Evolutionary conservation across 2,329 filamentous ascomycete species (phyloP).

Genomic region (Diaporthe velutina): DNA sequence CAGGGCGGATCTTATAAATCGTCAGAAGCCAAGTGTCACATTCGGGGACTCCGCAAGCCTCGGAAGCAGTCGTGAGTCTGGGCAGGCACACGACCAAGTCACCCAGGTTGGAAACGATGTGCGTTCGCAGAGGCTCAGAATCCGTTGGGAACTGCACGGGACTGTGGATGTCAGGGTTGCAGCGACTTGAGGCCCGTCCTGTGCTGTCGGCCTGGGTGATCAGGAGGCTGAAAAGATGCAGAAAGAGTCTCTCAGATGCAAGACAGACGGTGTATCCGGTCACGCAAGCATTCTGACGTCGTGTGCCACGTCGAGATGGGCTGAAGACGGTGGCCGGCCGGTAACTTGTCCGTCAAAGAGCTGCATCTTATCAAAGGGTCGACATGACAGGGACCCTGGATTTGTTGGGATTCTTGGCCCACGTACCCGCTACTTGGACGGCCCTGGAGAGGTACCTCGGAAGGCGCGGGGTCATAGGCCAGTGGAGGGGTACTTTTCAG

Average conservation of each 20-base stretch:
- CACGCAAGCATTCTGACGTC: constrained; percentile 31
- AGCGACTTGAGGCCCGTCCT: neutral
- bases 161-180: constrained; percentile 27
- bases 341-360: constrained; percentile 12
- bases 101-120: constrained; percentile 26
- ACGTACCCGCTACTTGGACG: neutral
- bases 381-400: constrained; percentile 22
- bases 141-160: constrained; percentile 38
- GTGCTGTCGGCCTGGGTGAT: constrained; percentile 8
- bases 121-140: constrained; percentile 29
- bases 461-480: neutral
- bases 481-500: neutral
- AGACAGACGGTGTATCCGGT: constrained; percentile 23
- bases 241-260: neutral
- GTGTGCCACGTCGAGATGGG: constrained; percentile 23
- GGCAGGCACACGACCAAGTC: constrained; percentile 34
- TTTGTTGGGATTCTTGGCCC: constrained; percentile 32
- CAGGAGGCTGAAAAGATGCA: constrained; percentile 19
- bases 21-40: constrained; percentile 28
- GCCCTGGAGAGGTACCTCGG: neutral
- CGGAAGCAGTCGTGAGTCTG: constrained; percentile 28
- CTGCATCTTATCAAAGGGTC: constrained; percentile 24
- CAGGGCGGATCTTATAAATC: constrained; percentile 11
- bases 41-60: constrained; percentile 33
- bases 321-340: constrained; percentile 6